These are phyloP conservation scores for Viola pubescens DNA, from an alignment of 441 rosid genomes.

Conservation along the genomic window DNA sequence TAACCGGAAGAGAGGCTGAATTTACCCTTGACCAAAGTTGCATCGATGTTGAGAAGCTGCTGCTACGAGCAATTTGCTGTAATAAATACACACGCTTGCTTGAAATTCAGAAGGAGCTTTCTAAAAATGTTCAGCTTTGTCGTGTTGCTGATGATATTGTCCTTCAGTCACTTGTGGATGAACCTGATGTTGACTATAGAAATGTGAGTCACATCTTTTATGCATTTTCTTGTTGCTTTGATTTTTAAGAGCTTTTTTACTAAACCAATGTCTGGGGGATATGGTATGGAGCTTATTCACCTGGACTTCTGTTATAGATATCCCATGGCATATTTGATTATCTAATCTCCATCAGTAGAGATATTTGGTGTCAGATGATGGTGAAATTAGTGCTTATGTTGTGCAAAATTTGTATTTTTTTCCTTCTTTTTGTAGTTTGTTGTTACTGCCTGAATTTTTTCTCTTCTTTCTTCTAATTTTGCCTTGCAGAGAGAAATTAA, in stretches of 20 bases:
- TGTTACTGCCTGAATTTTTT: background rate
- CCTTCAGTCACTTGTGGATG: constrained; percentile 50
- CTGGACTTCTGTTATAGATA: background rate
- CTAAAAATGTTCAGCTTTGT: constrained; percentile 57
- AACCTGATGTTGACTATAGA: constrained; percentile 36
- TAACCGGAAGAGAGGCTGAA: constrained; percentile 71
- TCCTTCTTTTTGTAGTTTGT: constrained; percentile 2
- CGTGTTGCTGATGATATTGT: constrained; percentile 60
- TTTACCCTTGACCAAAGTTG: constrained; percentile 74
- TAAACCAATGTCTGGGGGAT: background rate
- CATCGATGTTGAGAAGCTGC: constrained; percentile 84
- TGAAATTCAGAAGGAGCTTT: constrained; percentile 87
- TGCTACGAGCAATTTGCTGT: constrained; percentile 81
- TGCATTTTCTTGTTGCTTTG: constrained; percentile 13
- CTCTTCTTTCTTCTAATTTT: constrained; percentile 16
- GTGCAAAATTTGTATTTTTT: background rate
- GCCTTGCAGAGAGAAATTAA: constrained; percentile 49
- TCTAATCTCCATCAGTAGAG: background rate
- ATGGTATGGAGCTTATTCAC: background rate
- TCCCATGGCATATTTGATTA: background rate
- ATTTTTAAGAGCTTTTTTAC: background rate
- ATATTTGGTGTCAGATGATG: background rate
- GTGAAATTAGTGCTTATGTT: background rate
- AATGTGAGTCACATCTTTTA: constrained; percentile 33
- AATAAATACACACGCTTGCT: constrained; percentile 87